Evolutionary conservation across 305 asterid genomes (phyloP), one percentile per base, ranked within the genome.

Genomic region (Fraxinus albicans): DNA sequence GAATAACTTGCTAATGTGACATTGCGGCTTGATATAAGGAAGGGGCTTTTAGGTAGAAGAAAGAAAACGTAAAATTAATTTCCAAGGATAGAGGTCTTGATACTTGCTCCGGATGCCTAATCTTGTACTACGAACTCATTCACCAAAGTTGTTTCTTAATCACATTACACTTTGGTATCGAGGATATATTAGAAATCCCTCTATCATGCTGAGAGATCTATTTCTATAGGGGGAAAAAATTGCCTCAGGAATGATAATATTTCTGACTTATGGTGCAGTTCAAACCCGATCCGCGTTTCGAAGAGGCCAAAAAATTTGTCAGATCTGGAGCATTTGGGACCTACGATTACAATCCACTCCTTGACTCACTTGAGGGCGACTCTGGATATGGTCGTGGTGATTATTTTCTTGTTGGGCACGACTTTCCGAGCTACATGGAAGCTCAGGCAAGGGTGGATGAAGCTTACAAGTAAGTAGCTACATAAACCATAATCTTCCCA

Each of bases 321-420:
- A 94, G 96, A 83, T 91, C 97, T 33, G 97, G 98, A 85, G 97
- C 98, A 82, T 95, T 97, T 72, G 99, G 99, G 79, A 97, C 90
- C 90, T 97, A 95, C 77, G 98, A 97, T 81, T 97, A 97, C 87
- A 94, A 91, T 60, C 99, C 98, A 63, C 95, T 97, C 75, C 98
- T 97, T 5, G 98, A 95, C 10, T 97, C 99, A 38, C 94, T 97
- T 53, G 99, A 97, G 88, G 99, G 98, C 12, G 80, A 97, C 79
- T 84, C 97, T 75, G 99, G 98, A 77, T 97, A 90, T 79, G 99
- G 98, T 4, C 98, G 95, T 77, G 99, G 98, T 73, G 99, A 97
- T 85, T 97, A 97, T 82, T 97, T 97, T 82, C 97, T 97, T 25
- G 98, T 97, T 60, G 98, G 99, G 21, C 87, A 90, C 8, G 98